Conservation (phyloP, 345 rosid genomes). For the Streptanthus diversifolius region DNA sequence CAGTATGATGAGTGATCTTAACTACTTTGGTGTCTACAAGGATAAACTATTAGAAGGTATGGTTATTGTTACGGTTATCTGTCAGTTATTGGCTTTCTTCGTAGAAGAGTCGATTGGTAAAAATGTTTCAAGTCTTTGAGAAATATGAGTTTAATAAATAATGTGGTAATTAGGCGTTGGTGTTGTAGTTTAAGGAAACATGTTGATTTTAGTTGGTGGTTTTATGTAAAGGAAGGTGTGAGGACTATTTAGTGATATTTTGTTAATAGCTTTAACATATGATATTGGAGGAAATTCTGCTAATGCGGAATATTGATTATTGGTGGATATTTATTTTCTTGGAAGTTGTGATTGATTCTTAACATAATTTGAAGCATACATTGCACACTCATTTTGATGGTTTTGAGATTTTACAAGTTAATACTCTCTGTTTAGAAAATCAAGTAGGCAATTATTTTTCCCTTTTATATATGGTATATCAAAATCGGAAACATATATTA, state of each 20-base stretch:
- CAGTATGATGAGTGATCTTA: not conserved
- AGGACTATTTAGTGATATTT: not conserved
- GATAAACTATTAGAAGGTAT: not conserved
- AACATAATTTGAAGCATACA: not conserved
- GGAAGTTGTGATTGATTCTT: not conserved
- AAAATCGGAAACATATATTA: too few relatives aligned
- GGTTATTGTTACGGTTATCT: not conserved
- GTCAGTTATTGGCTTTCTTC: not conserved
- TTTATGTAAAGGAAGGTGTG: too few relatives aligned
- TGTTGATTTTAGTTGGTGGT: not conserved
- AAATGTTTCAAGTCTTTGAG: not conserved
- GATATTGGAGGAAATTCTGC: not conserved
- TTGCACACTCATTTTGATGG: not conserved
- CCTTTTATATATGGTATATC: too few relatives aligned
- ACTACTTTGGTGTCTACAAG: not conserved
- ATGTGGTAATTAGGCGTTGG: not conserved
- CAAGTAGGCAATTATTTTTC: too few relatives aligned
- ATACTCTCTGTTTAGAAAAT: too few relatives aligned
- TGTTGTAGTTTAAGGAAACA: not conserved
- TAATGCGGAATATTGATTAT: not conserved
- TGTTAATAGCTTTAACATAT: not conserved
- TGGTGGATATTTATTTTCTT: not conserved
- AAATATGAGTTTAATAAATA: not conserved
- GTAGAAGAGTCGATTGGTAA: not conserved
- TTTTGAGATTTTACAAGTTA: too few relatives aligned